Evolutionary conservation across 768 basidiomycete species (phyloP), one percentile per base, ranked within the genome.

Genomic region (Galerina sulciceps): DNA sequence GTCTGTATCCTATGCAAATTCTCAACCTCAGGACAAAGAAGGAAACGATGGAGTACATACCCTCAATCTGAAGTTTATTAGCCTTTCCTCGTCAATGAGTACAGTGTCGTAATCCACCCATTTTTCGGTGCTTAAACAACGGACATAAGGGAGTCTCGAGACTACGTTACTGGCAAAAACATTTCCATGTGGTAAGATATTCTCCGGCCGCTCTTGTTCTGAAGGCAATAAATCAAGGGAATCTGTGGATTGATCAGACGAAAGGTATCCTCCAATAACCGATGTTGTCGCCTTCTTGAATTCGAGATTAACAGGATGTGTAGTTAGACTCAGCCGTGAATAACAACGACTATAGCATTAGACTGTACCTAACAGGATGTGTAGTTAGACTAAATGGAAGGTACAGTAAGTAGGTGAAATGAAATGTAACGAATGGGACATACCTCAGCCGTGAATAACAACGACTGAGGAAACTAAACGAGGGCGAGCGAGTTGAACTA

Each of bases 191-290:
- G 37, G 49, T 10, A 36, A 51, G 20, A 51, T 51, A 23, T 51
- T 40, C 10, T 51, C 49, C 2, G 37, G 49, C 4, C n/a, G 10
- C 34, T 36, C n/a, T 18, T 36, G 34, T 18, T 10, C 48, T 18
- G 14, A 9, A 31, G 26, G 26, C 26, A 61, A 44, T 67, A 65
- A 14, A 63, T 40, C 31, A n/a, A 31, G 4, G 26, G 2, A 31
- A 5, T 31, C 26, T 13, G 31, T 31, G 11, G 46, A 10, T 11
- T 4, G 14, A 3, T 10, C 10, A 17, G 22, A 11, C 15, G 48
- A 34, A 4, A 18, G 35, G 14, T 22, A 1, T 5, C 49, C 49
- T 9, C 37, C 20, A 22, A 51, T 38, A 11, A 31, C 26, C 1
- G 26, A 5, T 8, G 26, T 31, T 5, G 26, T 31, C 26, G 26